Base-by-base conservation (phyloP, 2,329 filamentous ascomycete genomes). In the Dothideomycetes sp. region DNA sequence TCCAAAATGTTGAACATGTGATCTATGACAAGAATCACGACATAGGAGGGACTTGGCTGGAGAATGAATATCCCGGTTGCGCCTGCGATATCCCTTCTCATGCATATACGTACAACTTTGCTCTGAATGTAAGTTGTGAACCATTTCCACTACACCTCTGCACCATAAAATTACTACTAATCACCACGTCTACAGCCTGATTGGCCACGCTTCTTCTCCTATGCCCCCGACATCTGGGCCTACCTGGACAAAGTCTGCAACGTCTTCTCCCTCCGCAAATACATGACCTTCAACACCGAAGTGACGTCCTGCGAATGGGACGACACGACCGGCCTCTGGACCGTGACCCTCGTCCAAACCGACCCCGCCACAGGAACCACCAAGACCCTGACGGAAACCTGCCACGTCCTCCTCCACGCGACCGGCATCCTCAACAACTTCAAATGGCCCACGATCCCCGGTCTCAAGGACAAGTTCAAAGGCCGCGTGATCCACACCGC, bases 281-380 rank as follows among this genome's bases (percentile, higher is more conserved):
- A 69, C 51, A 72, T 73, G 66, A 65, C 53, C 2, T 71, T 73
- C 55, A 64, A 67, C 40, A 67, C 63, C 7, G 59, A 69, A 45
- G 61, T 71, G 10, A 52, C 61, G 1, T 63, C 64, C 3, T 62
- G 63, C 15, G 63, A 64, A 36, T 73, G 69, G 70, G 55, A 69
- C 36, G 67, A 71, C 15, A 57, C 65, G 2, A 52, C 50, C 3
- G 69, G 68, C 4, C 57, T 68, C 45, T 74, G 70, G 70, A 61
- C 56, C 7, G 63, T 74, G 10, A 67, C 63, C 30, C 52, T 72
- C 4, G 55, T 57, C n/a, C 59, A 71, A 41, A 61, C 49, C 4
- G 50, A 49, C 17, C 39, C 56, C 8, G 57, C 55, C 0, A 55
- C 58, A 11, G 49, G 55, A 14, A 47, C 50, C n/a, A n/a, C 19